Evolutionary conservation across 2,329 filamentous ascomycete species (phyloP).

Genomic region (Sporothrix schenckii): DNA sequence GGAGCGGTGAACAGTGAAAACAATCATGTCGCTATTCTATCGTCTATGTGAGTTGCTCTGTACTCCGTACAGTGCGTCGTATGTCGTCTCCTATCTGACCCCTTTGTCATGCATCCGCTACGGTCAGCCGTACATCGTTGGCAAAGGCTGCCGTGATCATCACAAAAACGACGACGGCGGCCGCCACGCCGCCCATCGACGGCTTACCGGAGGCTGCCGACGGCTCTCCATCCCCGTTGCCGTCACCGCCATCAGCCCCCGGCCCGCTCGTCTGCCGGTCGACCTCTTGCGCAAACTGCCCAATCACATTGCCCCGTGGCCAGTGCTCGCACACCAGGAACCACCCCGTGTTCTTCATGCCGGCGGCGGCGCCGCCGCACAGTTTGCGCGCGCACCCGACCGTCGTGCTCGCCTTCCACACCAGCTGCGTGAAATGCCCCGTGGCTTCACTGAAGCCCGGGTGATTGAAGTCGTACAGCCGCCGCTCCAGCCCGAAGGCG

Average conservation of each 20-base stretch:
- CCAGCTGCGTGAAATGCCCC: conserved; percentile 73
- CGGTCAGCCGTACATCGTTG: conserved; percentile 25
- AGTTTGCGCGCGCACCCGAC: conserved; percentile 58
- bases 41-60: too few relatives aligned
- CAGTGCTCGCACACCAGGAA: conserved; percentile 72
- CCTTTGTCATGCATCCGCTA: neutral
- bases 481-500: conserved; percentile 66
- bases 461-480: conserved; percentile 60
- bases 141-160: conserved; percentile 27
- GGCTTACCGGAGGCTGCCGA: neutral
- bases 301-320: conserved; percentile 66
- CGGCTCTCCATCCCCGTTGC: neutral
- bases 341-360: conserved; percentile 52
- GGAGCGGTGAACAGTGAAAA: neutral
- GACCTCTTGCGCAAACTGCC: conserved; percentile 54
- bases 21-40: neutral
- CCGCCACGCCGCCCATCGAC: conserved; percentile 27
- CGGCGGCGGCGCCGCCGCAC: conserved; percentile 42
- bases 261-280: conserved; percentile 38
- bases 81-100: too few relatives aligned
- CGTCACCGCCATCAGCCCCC: neutral
- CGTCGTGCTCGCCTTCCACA: conserved; percentile 66
- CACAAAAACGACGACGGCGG: conserved; percentile 29
- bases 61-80: too few relatives aligned
- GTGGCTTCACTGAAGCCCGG: conserved; percentile 62